phyloP scores from a whole-genome alignment of 495 filamentous ascomycete genomes.

The Aspergillus wentii region DNA sequence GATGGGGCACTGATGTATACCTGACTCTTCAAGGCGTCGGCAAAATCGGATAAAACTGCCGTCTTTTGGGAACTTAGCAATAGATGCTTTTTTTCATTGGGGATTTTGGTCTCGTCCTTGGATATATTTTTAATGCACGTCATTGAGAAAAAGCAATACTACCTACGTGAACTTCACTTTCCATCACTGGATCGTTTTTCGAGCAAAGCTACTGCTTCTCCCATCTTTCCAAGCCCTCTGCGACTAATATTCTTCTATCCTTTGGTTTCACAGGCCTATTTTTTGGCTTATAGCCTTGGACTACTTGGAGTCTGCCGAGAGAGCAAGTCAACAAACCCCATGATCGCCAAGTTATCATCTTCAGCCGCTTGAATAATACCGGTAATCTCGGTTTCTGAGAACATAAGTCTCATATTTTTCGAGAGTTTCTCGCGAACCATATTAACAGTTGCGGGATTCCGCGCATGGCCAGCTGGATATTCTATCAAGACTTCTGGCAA shows the following conservation, averaged over 20 bases:
- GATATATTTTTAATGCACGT: not conserved
- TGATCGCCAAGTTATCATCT: constrained; percentile 53
- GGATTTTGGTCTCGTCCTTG: too few species aligned
- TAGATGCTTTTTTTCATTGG: too few species aligned
- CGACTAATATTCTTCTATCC: too few species aligned
- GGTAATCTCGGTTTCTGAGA: constrained; percentile 54
- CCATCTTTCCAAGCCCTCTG: too few species aligned
- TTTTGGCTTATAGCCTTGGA: too few species aligned
- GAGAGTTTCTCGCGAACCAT: constrained; percentile 73
- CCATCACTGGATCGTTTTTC: too few species aligned
- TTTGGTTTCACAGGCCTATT: too few species aligned
- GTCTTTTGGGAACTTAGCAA: too few species aligned
- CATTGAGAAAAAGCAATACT: too few species aligned
- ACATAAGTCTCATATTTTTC: constrained; percentile 67
- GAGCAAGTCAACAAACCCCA: constrained; percentile 73
- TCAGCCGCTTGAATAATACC: constrained; percentile 60
- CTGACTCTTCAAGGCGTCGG: constrained; percentile 81
- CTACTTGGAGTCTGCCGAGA: too few species aligned
- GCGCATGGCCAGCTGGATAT: constrained; percentile 74
- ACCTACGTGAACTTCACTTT: too few species aligned
- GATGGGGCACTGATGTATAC: constrained; percentile 89
- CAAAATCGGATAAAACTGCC: constrained; percentile 40
- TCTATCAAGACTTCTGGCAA: constrained; percentile 76
- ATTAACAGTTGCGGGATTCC: constrained; percentile 70
- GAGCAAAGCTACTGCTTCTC: too few species aligned